Evolutionary conservation across 495 filamentous ascomycete genomes (phyloP).

Genomic region (Penicillium coprophilum): DNA sequence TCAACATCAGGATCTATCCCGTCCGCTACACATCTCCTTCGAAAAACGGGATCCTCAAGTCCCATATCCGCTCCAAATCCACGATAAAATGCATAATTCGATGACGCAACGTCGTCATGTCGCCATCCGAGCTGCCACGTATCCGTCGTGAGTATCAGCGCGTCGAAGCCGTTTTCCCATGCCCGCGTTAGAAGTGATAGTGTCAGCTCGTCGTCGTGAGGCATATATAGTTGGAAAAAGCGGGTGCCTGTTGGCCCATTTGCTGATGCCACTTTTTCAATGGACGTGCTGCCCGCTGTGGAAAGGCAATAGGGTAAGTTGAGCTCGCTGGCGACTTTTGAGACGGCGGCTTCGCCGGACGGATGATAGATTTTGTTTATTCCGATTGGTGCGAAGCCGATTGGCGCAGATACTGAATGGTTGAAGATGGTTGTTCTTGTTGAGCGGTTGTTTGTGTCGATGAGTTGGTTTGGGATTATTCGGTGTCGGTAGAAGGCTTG

Average conservation of each 20-base stretch:
- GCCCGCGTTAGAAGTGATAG: conserved; percentile 57
- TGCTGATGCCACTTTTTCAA: conserved; percentile 59
- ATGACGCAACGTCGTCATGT: conserved; percentile 55
- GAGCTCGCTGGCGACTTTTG: conserved; percentile 56
- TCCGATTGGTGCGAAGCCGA: conserved; percentile 66
- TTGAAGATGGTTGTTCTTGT: conserved; percentile 61
- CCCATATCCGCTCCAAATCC: conserved; percentile 58
- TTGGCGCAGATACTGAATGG: conserved; percentile 56
- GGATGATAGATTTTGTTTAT: conserved; percentile 67
- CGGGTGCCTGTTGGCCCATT: conserved; percentile 48
- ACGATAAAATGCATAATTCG: conserved; percentile 65
- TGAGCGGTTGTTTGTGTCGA: conserved; percentile 61
- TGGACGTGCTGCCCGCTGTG: conserved; percentile 57
- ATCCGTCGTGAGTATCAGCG: conserved; percentile 61
- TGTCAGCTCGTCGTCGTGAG: conserved; percentile 60
- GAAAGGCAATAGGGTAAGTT: conserved; percentile 57
- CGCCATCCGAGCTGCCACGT: conserved; percentile 68
- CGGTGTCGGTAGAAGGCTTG: conserved; percentile 68
- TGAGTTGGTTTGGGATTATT: conserved; percentile 61
- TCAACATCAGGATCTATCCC: conserved; percentile 54
- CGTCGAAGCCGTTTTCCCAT: conserved; percentile 54
- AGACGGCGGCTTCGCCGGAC: conserved; percentile 56
- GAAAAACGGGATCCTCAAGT: conserved; percentile 58
- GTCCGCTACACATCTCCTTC: conserved; percentile 45
- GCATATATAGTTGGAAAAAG: conserved; percentile 67